phyloP scores from a whole-genome alignment of 768 basidiomycete genomes.

The Mycena metata region DNA sequence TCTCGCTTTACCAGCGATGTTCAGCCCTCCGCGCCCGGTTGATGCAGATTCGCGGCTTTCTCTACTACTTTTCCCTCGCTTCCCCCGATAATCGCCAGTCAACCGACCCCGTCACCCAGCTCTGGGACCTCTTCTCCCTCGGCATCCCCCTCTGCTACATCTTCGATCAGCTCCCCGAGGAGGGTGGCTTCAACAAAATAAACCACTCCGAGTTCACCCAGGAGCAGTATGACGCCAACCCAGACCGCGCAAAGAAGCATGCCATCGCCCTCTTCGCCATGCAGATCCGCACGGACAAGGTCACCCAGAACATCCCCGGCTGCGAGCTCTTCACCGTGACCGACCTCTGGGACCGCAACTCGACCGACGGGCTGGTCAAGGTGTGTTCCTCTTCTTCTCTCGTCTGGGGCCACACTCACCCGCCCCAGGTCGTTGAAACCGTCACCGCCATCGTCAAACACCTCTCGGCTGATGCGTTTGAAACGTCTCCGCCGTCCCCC shows the following conservation, averaged over 20 bases:
- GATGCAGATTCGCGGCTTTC: slow-evolving; percentile 82
- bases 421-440: slow-evolving; percentile 85
- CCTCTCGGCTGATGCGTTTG: slow-evolving; percentile 78
- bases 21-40: slow-evolving; percentile 82
- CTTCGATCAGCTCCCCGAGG: slow-evolving; percentile 88
- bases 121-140: slow-evolving; percentile 94
- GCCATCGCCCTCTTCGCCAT: slow-evolving; percentile 94
- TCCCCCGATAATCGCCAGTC: slow-evolving; percentile 76
- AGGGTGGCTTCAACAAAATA: slow-evolving; percentile 70
- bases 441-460: slow-evolving; percentile 86
- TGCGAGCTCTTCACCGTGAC: slow-evolving; percentile 91
- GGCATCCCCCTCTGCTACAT: slow-evolving; percentile 96
- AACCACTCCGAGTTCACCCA: slow-evolving; percentile 78
- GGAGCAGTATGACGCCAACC: slow-evolving; percentile 72
- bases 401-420: slow-evolving; percentile 17
- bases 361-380: slow-evolving; percentile 96
- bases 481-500: slow-evolving; percentile 71
- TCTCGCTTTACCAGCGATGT: slow-evolving; percentile 94
- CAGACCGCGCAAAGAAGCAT: slow-evolving; percentile 90
- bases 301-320: slow-evolving; percentile 70
- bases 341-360: slow-evolving; percentile 91
- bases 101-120: slow-evolving; percentile 92
- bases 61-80: slow-evolving; percentile 75
- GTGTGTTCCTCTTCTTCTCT: slow-evolving; percentile 56
- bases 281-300: slow-evolving; percentile 79